phyloP scores from a whole-genome alignment of 78 protist genomes.

The Monosiga brevicollis region DNA sequence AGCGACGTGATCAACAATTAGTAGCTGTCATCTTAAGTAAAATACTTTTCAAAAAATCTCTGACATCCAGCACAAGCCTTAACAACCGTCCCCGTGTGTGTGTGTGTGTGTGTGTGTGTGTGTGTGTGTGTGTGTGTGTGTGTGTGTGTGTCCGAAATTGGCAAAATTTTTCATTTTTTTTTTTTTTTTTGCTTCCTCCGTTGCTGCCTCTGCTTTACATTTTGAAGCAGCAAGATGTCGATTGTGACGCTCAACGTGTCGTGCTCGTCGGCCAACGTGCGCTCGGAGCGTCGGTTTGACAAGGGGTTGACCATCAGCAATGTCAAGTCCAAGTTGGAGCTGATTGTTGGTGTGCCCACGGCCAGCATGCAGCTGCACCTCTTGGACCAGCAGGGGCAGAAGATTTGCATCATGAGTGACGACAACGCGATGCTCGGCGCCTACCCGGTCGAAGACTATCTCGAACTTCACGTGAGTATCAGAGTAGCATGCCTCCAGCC shows the following conservation, averaged over 20 bases:
- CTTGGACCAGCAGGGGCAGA: neutral
- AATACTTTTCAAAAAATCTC: no score
- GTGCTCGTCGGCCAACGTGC: neutral
- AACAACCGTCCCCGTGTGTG: no score
- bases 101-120: no score
- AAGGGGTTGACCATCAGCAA: neutral
- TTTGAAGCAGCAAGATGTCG: neutral
- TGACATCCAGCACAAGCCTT: no score
- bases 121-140: no score
- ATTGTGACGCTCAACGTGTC: neutral
- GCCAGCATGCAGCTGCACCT: conserved; percentile 11
- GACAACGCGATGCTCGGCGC: conserved; percentile 26
- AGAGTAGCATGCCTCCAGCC: no score
- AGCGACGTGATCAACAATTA: no score
- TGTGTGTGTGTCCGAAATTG: no score
- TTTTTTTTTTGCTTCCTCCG: no score
- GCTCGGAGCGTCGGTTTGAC: neutral
- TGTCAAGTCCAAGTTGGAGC: conserved; percentile 24
- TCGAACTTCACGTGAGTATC: conserved; percentile 12
- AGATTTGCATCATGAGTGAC: neutral
- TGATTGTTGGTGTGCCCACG: conserved; percentile 5
- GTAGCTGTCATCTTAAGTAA: no score
- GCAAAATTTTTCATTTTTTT: no score
- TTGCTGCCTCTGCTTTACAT: no score
- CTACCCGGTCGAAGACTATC: conserved; percentile 15